These are phyloP conservation scores for Coemansia guatemalensis DNA, from an alignment of 192 early-diverging fungal species.

Conservation along the genomic window DNA sequence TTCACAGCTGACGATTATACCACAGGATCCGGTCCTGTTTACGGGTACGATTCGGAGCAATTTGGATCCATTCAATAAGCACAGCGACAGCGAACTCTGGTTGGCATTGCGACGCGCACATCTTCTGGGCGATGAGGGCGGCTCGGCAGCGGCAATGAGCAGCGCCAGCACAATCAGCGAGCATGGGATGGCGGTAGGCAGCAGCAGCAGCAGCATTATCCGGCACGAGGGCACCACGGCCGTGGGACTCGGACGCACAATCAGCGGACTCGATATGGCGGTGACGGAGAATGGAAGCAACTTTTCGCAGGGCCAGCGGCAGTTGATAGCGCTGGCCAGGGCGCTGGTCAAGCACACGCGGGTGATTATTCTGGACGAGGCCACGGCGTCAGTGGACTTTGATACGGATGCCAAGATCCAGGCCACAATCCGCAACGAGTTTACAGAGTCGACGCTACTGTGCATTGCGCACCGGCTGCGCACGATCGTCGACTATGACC, in stretches of 20 bases:
- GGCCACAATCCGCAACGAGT: constrained; percentile 61
- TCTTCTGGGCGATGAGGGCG: constrained; percentile 26
- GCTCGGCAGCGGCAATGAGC: background rate
- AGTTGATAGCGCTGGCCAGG: constrained; percentile 80
- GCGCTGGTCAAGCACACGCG: constrained; percentile 71
- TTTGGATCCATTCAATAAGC: constrained; percentile 79
- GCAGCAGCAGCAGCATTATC: constrained; percentile 1
- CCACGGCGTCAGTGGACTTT: constrained; percentile 76
- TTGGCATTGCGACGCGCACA: constrained; percentile 49
- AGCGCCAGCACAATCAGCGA: constrained; percentile 21
- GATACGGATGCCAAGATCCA: constrained; percentile 81
- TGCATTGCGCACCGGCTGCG: constrained; percentile 77
- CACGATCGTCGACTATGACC: constrained; percentile 73
- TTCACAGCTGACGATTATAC: constrained; percentile 76
- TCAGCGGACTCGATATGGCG: constrained; percentile 38
- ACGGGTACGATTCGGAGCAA: constrained; percentile 77
- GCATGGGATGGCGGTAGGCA: constrained; percentile 1
- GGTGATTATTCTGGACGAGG: constrained; percentile 75
- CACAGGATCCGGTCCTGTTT: constrained; percentile 84
- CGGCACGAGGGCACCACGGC: background rate
- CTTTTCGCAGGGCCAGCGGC: constrained; percentile 81
- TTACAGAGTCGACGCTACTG: constrained; percentile 64
- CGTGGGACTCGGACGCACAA: constrained; percentile 34
- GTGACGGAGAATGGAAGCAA: constrained; percentile 67
- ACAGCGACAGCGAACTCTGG: constrained; percentile 74